Evolutionary conservation across 2,329 filamentous ascomycete species (phyloP), one percentile per base, ranked within the genome.

Genomic region (Paecilomyces niveus): DNA sequence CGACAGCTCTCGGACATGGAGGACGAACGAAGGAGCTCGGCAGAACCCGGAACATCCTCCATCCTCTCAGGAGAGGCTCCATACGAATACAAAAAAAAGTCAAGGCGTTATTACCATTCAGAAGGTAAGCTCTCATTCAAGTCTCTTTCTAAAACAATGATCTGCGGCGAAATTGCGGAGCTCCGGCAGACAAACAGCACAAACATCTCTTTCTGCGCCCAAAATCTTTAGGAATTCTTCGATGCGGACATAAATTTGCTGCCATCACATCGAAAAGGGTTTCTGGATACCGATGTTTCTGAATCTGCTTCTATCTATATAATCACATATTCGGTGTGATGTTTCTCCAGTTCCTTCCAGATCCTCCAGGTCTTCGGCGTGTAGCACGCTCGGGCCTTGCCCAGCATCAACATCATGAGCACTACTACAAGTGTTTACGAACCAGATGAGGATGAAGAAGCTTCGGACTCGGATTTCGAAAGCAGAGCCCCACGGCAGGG

Each of bases 341-440:
- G 29, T 54, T 63, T 22, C 54, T 32, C 31, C 22, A 29, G 54
- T 49, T 59, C 39, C 22, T 53, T 54, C 50, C 58, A 56, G 60
- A 56, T 26, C 54, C 22, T n/a, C 22, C 31, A 26, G 35, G 31
- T 55, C 33, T 55, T 55, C 24, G 54, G 33, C 33, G 31, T 55
- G 35, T 45, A 55, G 9, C 35, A 45, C 81, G 64, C 74, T 77
- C 54, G 65, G 76, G 53, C 61, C 80, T n/a, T 5, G 24, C 70
- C 80, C 57, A 89, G 89, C 65, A 70, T 62, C 61, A 64, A 59
- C 61, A 72, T 62, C 55, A 76, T 76, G 73, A 75, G 72, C 72
- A 72, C 65, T 61, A 66, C 70, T 61, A 66, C 70, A 59, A 68
- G 65, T 57, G 60, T 62, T 58, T 72, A 71, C 62, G 65, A 69